phyloP scores from a whole-genome alignment of 306 rosid genomes.

The Lathyrus tuberosus region DNA sequence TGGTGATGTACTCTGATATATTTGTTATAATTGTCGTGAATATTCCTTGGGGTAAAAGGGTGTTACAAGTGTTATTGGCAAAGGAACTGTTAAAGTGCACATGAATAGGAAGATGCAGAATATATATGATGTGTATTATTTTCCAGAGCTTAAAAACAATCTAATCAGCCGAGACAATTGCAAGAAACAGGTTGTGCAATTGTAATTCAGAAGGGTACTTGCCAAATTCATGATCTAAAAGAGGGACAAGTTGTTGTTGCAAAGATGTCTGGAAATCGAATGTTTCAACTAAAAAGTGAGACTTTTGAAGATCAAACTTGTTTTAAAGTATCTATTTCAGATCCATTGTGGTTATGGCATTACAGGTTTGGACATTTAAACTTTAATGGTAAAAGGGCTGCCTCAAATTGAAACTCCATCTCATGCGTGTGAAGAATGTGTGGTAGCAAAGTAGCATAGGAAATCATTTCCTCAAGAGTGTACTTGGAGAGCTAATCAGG shows the following conservation, averaged over 20 bases:
- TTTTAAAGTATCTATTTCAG: background rate
- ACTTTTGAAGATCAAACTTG: background rate
- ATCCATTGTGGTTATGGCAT: slow-evolving; percentile 1
- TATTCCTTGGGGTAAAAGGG: too few species aligned
- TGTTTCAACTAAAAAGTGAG: too few species aligned
- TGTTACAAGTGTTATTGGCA: too few species aligned
- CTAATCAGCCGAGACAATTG: background rate
- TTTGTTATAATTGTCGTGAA: too few species aligned
- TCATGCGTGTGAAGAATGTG: background rate
- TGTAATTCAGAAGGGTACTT: background rate
- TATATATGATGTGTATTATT: too few species aligned
- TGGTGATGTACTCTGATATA: too few species aligned
- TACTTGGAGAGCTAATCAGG: background rate
- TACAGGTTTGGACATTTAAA: background rate
- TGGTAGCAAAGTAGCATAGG: background rate
- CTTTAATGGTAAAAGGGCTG: background rate
- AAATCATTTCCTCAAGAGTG: background rate
- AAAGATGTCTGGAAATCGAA: slow-evolving; percentile 1
- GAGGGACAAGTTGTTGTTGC: background rate
- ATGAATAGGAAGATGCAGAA: too few species aligned
- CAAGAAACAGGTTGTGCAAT: slow-evolving; percentile 1
- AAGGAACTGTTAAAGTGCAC: too few species aligned
- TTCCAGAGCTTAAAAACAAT: background rate
- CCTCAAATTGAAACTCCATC: slow-evolving; percentile 5
- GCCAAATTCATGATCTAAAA: slow-evolving; percentile 10